Percentiles rank a stretch among this genome's conserved stretches.
phyloP scores from a whole-genome alignment of 2,329 filamentous ascomycete species.

The Penicillium hesseltinei region DNA sequence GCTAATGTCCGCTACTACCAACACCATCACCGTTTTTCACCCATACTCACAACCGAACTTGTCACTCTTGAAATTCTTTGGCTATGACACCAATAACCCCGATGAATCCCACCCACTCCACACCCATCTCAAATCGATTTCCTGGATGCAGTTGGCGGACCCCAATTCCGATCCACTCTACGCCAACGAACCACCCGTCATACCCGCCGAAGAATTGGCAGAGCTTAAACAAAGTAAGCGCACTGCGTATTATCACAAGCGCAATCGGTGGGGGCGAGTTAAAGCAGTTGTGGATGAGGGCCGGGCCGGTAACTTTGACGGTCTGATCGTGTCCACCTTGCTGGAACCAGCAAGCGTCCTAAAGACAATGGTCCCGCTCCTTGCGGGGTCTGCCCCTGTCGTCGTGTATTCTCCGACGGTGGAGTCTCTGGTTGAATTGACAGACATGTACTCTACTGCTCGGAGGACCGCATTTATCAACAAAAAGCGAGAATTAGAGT shows the following conservation, averaged over 20 bases:
- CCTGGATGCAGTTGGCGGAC: constrained; percentile 86
- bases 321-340: constrained; percentile 74
- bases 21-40: constrained; percentile 60
- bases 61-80: constrained; percentile 82
- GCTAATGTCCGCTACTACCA: constrained; percentile 50
- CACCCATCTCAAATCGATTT: constrained; percentile 76
- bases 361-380: constrained; percentile 70
- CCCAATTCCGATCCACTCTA: constrained; percentile 75
- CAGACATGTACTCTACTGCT: constrained; percentile 80
- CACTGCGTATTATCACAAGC: constrained; percentile 84
- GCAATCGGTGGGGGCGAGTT: constrained; percentile 73
- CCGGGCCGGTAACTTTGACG: constrained; percentile 73
- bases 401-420: constrained; percentile 80
- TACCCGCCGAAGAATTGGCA: constrained; percentile 61
- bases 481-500: constrained; percentile 32
- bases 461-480: constrained; percentile 70
- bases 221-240: constrained; percentile 78
- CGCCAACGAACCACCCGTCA: constrained; percentile 59
- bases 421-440: constrained; percentile 73
- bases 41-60: constrained; percentile 79
- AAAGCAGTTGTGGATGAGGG: constrained; percentile 72
- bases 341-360: constrained; percentile 81
- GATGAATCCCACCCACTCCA: constrained; percentile 72
- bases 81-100: constrained; percentile 69
- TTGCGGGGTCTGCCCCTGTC: constrained; percentile 78